These are phyloP conservation scores for Rachicladosporium sp. DNA, from an alignment of 2,329 filamentous ascomycete genomes.

Conservation along the genomic window DNA sequence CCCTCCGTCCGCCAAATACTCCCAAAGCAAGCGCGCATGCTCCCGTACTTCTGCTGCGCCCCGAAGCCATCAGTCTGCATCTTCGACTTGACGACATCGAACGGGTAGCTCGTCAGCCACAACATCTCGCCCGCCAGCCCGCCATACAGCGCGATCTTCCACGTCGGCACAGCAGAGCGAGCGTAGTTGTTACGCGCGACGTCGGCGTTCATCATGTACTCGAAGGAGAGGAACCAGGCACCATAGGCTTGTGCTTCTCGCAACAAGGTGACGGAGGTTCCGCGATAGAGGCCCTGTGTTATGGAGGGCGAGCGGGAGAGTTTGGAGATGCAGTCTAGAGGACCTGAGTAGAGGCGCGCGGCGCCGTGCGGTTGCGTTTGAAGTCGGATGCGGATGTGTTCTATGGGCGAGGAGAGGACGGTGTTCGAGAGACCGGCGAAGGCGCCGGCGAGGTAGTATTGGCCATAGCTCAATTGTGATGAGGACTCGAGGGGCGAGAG, in stretches of 20 bases:
- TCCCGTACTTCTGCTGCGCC: slow-evolving; percentile 54
- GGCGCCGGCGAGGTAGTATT: slow-evolving; percentile 84
- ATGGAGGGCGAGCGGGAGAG: slow-evolving; percentile 58
- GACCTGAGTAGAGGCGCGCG: slow-evolving; percentile 65
- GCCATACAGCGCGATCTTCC: slow-evolving; percentile 85
- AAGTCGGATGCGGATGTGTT: slow-evolving; percentile 90
- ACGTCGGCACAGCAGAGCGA: slow-evolving; percentile 64
- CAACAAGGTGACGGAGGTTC: slow-evolving; percentile 70
- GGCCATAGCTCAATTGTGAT: slow-evolving; percentile 51
- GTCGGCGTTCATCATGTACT: slow-evolving; percentile 91
- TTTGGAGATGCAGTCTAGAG: slow-evolving; percentile 82
- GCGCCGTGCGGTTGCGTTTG: slow-evolving; percentile 92
- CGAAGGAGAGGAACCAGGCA: slow-evolving; percentile 87
- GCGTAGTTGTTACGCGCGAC: slow-evolving; percentile 62
- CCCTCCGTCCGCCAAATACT: slow-evolving; percentile 73
- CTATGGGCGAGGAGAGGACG: slow-evolving; percentile 78
- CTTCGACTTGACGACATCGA: slow-evolving; percentile 98
- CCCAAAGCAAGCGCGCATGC: slow-evolving; percentile 79
- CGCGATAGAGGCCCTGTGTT: slow-evolving; percentile 68
- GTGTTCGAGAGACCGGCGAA: slow-evolving; percentile 89
- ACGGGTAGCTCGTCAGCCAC: slow-evolving; percentile 87
- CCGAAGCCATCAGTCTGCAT: slow-evolving; percentile 98
- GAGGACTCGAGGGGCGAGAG: no score
- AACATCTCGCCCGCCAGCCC: slow-evolving; percentile 87
- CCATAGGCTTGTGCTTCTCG: slow-evolving; percentile 94